Evolutionary conservation across 768 basidiomycete genomes (phyloP).

Genomic region (Phylloporus sp.): DNA sequence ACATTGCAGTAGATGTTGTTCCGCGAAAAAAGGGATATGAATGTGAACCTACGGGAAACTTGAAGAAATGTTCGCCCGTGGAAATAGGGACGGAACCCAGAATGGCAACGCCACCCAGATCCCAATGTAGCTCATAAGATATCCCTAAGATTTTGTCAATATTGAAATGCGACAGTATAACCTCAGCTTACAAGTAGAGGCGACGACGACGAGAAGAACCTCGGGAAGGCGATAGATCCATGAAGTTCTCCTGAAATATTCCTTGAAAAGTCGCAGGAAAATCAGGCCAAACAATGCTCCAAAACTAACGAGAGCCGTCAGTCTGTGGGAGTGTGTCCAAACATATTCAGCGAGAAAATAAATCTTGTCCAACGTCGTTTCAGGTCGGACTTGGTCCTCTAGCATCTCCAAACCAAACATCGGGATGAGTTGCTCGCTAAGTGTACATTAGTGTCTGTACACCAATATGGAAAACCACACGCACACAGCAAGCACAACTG

Average conservation of each 20-base stretch:
- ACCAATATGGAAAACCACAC: constrained; percentile 22
- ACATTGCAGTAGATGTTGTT: constrained; percentile 86
- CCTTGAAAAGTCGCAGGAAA: constrained; percentile 52
- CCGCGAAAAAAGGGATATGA: constrained; percentile 62
- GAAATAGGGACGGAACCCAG: constrained; percentile 72
- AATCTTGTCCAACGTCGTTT: constrained; percentile 72
- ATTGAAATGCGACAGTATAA: neutral
- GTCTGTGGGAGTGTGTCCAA: constrained; percentile 50
- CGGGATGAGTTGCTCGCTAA: constrained; percentile 78
- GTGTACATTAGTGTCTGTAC: neutral
- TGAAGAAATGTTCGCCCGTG: constrained; percentile 58
- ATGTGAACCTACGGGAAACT: constrained; percentile 61
- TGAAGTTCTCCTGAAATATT: constrained; percentile 53
- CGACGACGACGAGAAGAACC: constrained; percentile 80
- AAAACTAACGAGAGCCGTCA: constrained; percentile 73
- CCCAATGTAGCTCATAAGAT: constrained; percentile 68
- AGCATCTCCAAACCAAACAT: constrained; percentile 77
- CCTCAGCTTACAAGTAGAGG: constrained; percentile 64
- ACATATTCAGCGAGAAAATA: constrained; percentile 64
- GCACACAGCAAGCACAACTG: constrained; percentile 79
- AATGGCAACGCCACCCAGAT: constrained; percentile 72
- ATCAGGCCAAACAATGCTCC: constrained; percentile 64
- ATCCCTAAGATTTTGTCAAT: constrained; percentile 45
- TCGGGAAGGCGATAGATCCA: constrained; percentile 83
- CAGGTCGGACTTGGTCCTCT: constrained; percentile 49